phyloP scores from a whole-genome alignment of 805 yeast species.

The Barnettozyma wickerhamii region DNA sequence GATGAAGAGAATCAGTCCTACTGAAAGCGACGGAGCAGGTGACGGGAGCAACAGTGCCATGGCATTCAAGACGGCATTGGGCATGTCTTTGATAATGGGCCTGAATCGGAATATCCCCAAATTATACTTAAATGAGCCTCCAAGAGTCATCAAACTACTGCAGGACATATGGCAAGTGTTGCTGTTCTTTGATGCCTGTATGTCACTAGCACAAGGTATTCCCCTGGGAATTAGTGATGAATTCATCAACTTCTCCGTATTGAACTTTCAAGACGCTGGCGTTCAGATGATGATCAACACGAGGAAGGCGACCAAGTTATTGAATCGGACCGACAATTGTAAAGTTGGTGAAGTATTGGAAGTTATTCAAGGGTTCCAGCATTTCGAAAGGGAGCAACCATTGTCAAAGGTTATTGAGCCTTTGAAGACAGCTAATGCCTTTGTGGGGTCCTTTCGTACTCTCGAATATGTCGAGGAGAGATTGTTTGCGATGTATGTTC shows the following conservation, averaged over 20 bases:
- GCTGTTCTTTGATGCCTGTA: slow-evolving; percentile 14
- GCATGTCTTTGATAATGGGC: slow-evolving; percentile 24
- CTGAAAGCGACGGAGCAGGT: slow-evolving; percentile 20
- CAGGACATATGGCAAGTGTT: slow-evolving; percentile 19
- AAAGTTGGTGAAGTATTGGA: slow-evolving; percentile 13
- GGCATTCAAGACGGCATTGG: slow-evolving; percentile 16
- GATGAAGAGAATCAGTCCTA: slow-evolving; percentile 16
- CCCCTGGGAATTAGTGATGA: slow-evolving; percentile 21
- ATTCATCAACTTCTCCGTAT: slow-evolving; percentile 3
- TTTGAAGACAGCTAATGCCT: slow-evolving; percentile 4
- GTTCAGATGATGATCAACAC: slow-evolving; percentile 7
- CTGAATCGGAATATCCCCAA: slow-evolving; percentile 20
- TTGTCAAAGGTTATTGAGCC: slow-evolving; percentile 11
- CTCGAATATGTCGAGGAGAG: slow-evolving; percentile 7
- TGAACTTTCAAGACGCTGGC: background rate
- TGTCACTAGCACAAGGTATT: slow-evolving; percentile 19
- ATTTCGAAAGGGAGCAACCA: slow-evolving; percentile 10
- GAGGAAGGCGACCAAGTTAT: slow-evolving; percentile 12
- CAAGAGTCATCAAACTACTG: slow-evolving; percentile 2
- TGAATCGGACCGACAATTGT: slow-evolving; percentile 7
- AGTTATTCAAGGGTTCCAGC: slow-evolving; percentile 15
- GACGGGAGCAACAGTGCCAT: slow-evolving; percentile 15
- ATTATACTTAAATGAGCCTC: slow-evolving; percentile 11
- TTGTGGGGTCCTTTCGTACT: slow-evolving; percentile 4
- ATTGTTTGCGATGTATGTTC: slow-evolving; percentile 8